Evolutionary conservation across 306 rosid genomes (phyloP).

Genomic region (Quillaja saponaria): DNA sequence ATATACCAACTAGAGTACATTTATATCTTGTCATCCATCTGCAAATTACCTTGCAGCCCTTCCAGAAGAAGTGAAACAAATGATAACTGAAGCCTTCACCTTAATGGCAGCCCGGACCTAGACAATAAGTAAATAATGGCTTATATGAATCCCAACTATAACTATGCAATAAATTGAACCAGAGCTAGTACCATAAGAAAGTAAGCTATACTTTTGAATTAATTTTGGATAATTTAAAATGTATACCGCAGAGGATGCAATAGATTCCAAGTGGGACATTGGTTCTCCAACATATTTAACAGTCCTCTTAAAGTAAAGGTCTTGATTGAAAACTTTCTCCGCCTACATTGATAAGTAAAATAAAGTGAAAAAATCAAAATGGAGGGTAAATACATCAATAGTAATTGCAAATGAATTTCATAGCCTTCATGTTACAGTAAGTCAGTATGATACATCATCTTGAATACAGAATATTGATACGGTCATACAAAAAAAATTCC

Average conservation of each 20-base stretch:
- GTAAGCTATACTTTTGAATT: not conserved
- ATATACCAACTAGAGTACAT: conserved; percentile 4
- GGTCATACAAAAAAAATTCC: too few relatives aligned
- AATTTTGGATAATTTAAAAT: not conserved
- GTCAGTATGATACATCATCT: too few relatives aligned
- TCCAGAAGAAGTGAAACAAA: conserved; percentile 98
- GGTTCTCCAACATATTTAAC: conserved; percentile 96
- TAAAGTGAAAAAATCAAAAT: conserved; percentile 18
- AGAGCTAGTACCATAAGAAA: conserved; percentile 23
- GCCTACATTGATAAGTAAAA: conserved; percentile 54
- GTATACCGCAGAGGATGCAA: conserved; percentile 95
- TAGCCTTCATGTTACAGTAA: too few relatives aligned
- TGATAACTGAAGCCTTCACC: conserved; percentile 93
- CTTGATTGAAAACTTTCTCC: conserved; percentile 98
- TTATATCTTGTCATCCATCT: not conserved
- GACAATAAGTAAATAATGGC: conserved; percentile 29
- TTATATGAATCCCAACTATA: conserved; percentile 16
- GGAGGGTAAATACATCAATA: too few relatives aligned
- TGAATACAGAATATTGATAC: too few relatives aligned
- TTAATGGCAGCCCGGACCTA: conserved; percentile 98
- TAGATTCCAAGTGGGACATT: conserved; percentile 97
- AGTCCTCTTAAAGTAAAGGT: conserved; percentile 85
- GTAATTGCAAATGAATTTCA: too few relatives aligned
- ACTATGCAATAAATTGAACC: conserved; percentile 10
- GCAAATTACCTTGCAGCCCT: conserved; percentile 86